phyloP scores from a whole-genome alignment of 2,329 filamentous ascomycete genomes.

The Alternaria tenuissima region DNA sequence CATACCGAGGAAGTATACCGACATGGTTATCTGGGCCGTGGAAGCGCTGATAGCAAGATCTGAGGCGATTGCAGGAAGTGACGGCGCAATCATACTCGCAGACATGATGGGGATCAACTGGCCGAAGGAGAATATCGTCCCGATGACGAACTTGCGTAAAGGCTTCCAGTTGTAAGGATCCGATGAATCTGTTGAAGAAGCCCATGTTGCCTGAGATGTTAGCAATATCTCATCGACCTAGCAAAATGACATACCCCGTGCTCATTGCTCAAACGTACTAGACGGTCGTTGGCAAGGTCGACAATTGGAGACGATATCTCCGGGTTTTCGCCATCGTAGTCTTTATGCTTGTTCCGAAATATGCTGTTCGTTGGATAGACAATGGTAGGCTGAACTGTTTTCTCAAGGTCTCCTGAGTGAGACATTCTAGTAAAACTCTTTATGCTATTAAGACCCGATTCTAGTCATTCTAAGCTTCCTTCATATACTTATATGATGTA shows the following conservation, averaged over 20 bases:
- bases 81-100: slow-evolving; percentile 23
- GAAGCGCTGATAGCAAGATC: slow-evolving; percentile 20
- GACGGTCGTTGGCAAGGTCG: background rate
- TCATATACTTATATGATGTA: too few species aligned
- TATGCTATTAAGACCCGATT: too few species aligned
- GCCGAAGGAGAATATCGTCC: slow-evolving; percentile 16
- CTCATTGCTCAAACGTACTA: background rate
- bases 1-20: slow-evolving; percentile 24
- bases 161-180: slow-evolving; percentile 46
- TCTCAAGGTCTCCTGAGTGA: too few species aligned
- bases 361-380: background rate
- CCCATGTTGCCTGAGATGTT: background rate
- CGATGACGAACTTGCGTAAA: slow-evolving; percentile 27
- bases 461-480: too few species aligned
- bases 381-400: too few species aligned
- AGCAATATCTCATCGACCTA: too few species aligned
- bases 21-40: slow-evolving; percentile 19
- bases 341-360: background rate
- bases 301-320: background rate
- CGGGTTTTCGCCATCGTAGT: background rate
- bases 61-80: slow-evolving; percentile 15
- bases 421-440: too few species aligned
- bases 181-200: slow-evolving; percentile 27
- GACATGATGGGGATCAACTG: slow-evolving; percentile 28
- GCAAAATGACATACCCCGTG: too few species aligned